These are phyloP conservation scores for Verticillium dahliae DNA, from an alignment of 2,329 filamentous ascomycete genomes.

Conservation along the genomic window DNA sequence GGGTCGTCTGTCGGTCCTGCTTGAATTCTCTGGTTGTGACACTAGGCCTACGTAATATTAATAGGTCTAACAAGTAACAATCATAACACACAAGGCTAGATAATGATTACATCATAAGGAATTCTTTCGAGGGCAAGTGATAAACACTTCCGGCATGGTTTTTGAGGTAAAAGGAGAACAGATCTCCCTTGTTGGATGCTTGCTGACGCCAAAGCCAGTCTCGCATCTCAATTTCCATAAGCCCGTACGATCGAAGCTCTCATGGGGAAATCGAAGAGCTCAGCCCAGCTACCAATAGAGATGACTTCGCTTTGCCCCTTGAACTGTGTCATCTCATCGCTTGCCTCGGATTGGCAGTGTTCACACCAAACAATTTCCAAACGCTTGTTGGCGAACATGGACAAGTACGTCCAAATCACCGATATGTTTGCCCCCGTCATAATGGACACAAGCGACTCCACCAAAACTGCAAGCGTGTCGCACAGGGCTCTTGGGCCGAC, in stretches of 20 bases:
- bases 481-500: neutral
- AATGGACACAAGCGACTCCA: neutral
- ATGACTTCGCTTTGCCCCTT: neutral
- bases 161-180: neutral
- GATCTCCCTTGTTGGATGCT: neutral
- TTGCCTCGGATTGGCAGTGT: neutral
- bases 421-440: neutral
- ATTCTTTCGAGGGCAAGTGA: neutral
- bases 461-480: neutral
- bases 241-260: neutral
- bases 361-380: neutral
- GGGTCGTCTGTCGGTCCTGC: too few species aligned
- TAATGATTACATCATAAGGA: too few species aligned
- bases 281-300: neutral
- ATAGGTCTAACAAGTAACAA: too few species aligned
- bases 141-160: neutral
- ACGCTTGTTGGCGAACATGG: neutral
- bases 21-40: too few species aligned
- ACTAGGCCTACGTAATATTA: too few species aligned
- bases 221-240: neutral
- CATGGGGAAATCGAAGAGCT: neutral
- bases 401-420: neutral
- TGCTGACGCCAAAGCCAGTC: neutral
- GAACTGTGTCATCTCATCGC: neutral
- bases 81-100: too few species aligned